Evolutionary conservation across 2,329 filamentous ascomycete species (phyloP).

Genomic region (Cladophialophora exuberans): DNA sequence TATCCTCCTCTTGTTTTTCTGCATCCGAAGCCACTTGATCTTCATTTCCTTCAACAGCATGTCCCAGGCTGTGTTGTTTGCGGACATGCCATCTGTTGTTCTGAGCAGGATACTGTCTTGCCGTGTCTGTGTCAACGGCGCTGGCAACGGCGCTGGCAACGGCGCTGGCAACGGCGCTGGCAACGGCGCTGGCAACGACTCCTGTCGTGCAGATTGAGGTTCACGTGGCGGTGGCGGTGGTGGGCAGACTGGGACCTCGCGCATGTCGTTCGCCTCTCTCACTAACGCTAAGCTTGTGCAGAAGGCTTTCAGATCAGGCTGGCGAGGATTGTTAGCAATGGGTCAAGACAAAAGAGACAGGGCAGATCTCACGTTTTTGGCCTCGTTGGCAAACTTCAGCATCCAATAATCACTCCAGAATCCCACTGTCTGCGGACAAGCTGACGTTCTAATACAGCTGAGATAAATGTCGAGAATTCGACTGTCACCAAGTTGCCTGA

Average conservation of each 20-base stretch:
- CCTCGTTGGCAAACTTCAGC: slow-evolving; percentile 1
- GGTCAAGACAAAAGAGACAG: not conserved
- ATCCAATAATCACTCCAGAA: slow-evolving; percentile 23
- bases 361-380: slow-evolving; percentile 7
- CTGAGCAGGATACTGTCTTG: not conserved
- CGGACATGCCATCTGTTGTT: not conserved
- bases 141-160: not conserved
- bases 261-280: slow-evolving; percentile 19
- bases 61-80: slow-evolving; percentile 12
- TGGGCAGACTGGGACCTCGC: too few species aligned
- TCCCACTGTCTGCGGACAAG: slow-evolving; percentile 17
- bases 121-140: not conserved
- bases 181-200: not conserved
- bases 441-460: too few species aligned
- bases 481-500: not conserved
- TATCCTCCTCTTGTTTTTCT: slow-evolving; percentile 15
- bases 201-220: not conserved
- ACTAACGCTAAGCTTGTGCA: slow-evolving; percentile 15
- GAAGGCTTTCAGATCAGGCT: slow-evolving; percentile 15
- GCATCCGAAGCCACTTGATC: too few species aligned
- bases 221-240: not conserved
- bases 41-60: slow-evolving; percentile 12
- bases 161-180: not conserved
- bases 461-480: too few species aligned
- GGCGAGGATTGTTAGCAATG: not conserved